Evolutionary conservation across 108 stramenopile genomes (phyloP).

Genomic region (Skeletonema potamos): DNA sequence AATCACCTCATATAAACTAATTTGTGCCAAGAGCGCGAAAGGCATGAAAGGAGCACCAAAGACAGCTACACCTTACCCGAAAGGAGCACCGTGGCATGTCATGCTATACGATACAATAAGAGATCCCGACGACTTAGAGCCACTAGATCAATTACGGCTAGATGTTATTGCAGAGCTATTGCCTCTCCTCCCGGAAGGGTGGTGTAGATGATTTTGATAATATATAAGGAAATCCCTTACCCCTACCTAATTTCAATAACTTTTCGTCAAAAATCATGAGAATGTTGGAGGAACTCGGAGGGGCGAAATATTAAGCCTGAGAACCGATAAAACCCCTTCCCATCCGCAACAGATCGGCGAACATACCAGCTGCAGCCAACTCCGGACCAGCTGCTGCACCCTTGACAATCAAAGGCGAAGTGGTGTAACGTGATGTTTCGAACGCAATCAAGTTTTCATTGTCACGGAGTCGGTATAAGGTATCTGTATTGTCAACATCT

Average conservation of each 20-base stretch:
- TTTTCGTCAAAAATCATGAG: no score
- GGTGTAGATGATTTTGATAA: not conserved
- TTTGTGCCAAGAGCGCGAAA: constrained; percentile 16
- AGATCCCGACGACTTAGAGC: constrained; percentile 5
- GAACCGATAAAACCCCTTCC: constrained; percentile 57
- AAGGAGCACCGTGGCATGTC: constrained; percentile 1
- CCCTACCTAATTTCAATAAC: no score
- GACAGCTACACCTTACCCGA: constrained; percentile 4
- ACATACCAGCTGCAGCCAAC: constrained; percentile 79
- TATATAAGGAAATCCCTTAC: not conserved
- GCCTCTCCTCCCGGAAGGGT: constrained; percentile 19
- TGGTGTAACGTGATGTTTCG: constrained; percentile 64
- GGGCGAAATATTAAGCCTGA: no score
- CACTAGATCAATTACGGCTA: constrained; percentile 3
- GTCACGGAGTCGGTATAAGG: constrained; percentile 58
- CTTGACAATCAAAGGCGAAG: constrained; percentile 82
- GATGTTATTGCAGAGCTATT: constrained; percentile 14
- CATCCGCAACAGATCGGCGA: constrained; percentile 80
- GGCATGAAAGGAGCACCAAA: constrained; percentile 5
- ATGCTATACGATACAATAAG: constrained; percentile 3
- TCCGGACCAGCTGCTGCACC: constrained; percentile 86
- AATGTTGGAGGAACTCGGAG: no score
- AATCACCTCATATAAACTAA: constrained; percentile 18
- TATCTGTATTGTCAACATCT: constrained; percentile 51
- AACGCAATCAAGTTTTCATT: constrained; percentile 73